phyloP scores from a whole-genome alignment of 345 rosid genomes.

The Carallia brachiata region DNA sequence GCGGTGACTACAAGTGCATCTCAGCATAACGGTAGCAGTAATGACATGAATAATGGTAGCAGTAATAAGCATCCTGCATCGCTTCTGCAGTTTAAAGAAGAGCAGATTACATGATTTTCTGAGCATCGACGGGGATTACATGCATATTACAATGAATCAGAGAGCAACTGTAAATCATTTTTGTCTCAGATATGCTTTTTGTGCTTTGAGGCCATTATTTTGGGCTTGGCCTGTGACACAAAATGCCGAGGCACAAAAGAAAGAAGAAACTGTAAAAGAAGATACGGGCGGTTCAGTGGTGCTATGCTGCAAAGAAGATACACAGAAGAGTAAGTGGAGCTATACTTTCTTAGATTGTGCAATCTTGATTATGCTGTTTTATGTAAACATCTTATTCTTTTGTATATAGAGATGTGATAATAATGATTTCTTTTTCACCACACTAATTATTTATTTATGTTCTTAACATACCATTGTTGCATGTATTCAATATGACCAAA shows the following conservation, averaged over 20 bases:
- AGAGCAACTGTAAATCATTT: too few relatives aligned
- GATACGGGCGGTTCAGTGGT: background rate
- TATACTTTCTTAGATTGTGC: background rate
- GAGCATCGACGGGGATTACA: background rate
- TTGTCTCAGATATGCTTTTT: conserved; percentile 5
- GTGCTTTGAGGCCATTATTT: conserved; percentile 14
- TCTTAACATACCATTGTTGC: background rate
- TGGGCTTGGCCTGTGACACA: background rate
- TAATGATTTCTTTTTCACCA: conserved; percentile 15
- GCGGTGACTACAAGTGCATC: conserved; percentile 18
- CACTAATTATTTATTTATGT: background rate
- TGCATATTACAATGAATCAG: background rate
- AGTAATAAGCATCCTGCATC: conserved; percentile 48
- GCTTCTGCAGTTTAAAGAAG: conserved; percentile 61
- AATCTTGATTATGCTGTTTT: conserved; percentile 2
- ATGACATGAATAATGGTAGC: conserved; percentile 24
- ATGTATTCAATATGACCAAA: background rate
- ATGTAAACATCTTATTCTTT: conserved; percentile 43
- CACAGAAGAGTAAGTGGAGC: background rate
- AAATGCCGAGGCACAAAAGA: background rate
- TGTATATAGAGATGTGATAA: conserved; percentile 42
- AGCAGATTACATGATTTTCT: conserved; percentile 39
- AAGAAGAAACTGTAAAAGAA: background rate
- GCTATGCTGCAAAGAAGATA: too few relatives aligned
- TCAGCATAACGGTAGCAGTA: background rate